Conservation (phyloP, 2,329 filamentous ascomycete genomes). For the Aschersonia sp. region DNA sequence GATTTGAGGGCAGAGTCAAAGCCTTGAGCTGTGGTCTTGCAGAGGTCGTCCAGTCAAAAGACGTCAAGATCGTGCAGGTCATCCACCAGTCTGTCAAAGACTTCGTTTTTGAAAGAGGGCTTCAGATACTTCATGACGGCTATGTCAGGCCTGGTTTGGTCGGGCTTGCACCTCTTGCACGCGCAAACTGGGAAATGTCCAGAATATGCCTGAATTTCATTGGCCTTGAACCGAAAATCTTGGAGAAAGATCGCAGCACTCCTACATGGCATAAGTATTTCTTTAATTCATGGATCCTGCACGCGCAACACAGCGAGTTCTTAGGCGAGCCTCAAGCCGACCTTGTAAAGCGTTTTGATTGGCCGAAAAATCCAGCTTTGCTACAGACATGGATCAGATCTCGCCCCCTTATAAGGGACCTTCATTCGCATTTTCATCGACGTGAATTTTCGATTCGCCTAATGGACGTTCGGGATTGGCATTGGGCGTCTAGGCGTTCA, state of each 20-base stretch:
- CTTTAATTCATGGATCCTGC: conserved; percentile 1
- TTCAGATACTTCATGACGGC: conserved; percentile 6
- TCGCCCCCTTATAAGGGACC: neutral
- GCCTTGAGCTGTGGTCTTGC: conserved; percentile 15
- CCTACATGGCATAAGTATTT: conserved; percentile 3
- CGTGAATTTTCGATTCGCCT: neutral
- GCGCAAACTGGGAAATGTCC: neutral
- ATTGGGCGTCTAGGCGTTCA: no score
- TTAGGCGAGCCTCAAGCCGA: neutral
- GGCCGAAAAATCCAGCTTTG: neutral
- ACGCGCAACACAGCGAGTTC: conserved; percentile 1
- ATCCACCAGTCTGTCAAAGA: conserved; percentile 20
- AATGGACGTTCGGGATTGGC: no score
- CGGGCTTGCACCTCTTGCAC: neutral
- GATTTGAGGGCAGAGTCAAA: conserved; percentile 3
- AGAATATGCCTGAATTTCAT: conserved; percentile 8
- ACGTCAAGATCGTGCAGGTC: conserved; percentile 12
- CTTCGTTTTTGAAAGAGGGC: conserved; percentile 13
- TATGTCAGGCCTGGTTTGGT: neutral
- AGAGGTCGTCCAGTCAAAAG: conserved; percentile 5
- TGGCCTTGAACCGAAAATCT: conserved; percentile 8
- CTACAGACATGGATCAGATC: neutral
- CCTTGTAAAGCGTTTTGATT: neutral
- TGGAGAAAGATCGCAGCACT: conserved; percentile 7
- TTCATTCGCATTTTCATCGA: neutral